Evolutionary conservation across 73 alveolate species (phyloP), one percentile per base, ranked within the genome.

Genomic region (Paramecium sexaurelia): DNA sequence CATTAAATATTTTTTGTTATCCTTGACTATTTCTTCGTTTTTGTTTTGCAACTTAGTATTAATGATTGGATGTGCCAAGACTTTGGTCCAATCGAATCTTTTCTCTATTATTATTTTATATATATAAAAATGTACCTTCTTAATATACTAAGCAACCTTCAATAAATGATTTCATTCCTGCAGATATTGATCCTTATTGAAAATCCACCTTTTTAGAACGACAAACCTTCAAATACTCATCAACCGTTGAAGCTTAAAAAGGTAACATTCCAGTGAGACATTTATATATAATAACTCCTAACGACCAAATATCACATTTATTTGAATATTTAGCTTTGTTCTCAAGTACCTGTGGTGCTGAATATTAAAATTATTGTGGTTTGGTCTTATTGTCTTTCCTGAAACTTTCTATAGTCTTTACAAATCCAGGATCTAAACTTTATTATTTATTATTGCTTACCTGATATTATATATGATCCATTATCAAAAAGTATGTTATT

Each of bases 31-130:
- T 15, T 85, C 87, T 32, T 39, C 43, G 33, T 86, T 86, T 15
- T 61, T 55, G 37, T 86, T 66, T 61, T 86, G 13, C 19, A 86
- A 66, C 24, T 86, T 26, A 27, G 73, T 55, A 39, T 86, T 33
- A 37, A 86, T 15, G 2, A 86, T 55, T n/a, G 85, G 85, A 86
- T 86, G 93, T 8, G 57, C 19, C 26, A 61, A 35, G 3, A 86
- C 71, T 37, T 86, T 78, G 2, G 85, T 37, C 93, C 93, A 86
- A 55, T 61, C 87, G 32, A 57, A 36, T 86, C 93, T 86, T n/a
- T 37, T 55, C 43, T 86, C 85, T 86, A 73, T 3, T 2, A 13
- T n/a, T 66, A 29, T 66, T 24, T 73, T 66, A 29, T 66, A 6
- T 73, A 1, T 3, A 36, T 20, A 15, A 5, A 15, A 22, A 13